These are phyloP conservation scores for Erysiphe pulchra DNA, from an alignment of 2,329 filamentous ascomycete genomes.

Conservation along the genomic window DNA sequence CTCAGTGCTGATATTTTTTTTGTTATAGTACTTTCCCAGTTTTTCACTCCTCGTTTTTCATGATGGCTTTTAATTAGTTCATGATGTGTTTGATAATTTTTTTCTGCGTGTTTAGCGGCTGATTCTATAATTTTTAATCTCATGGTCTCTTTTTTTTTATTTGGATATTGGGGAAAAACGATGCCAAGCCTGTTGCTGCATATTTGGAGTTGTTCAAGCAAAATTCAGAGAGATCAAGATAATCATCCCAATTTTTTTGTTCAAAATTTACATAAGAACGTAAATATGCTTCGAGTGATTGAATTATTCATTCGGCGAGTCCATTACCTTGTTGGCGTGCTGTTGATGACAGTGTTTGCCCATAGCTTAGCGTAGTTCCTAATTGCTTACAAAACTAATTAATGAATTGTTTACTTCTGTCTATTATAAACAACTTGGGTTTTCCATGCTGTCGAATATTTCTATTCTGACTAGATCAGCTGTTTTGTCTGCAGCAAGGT, in stretches of 20 bases:
- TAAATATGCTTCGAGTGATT: conserved; percentile 1
- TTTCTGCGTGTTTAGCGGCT: not conserved
- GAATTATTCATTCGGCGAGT: not conserved
- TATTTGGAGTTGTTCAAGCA: not conserved
- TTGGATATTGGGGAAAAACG: not conserved
- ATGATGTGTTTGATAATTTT: not conserved
- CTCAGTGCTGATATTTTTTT: not conserved
- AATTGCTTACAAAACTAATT: not conserved
- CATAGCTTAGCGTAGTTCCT: not conserved
- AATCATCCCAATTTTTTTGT: conserved; percentile 2
- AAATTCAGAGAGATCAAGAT: not conserved
- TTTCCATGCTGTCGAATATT: not conserved
- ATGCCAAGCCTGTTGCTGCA: not conserved
- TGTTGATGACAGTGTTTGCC: not conserved
- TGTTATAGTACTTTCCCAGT: not conserved
- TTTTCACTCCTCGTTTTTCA: not conserved
- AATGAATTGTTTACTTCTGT: not conserved
- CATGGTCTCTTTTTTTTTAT: not conserved
- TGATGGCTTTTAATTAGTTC: not conserved
- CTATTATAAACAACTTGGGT: not conserved
- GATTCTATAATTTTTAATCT: not conserved
- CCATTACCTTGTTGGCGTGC: not conserved
- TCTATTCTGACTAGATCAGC: not conserved
- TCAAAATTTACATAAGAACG: conserved; percentile 2
- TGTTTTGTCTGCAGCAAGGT: not conserved